Evolutionary conservation across 192 early-diverging fungal genomes (phyloP).

Genomic region (Backusella circina): DNA sequence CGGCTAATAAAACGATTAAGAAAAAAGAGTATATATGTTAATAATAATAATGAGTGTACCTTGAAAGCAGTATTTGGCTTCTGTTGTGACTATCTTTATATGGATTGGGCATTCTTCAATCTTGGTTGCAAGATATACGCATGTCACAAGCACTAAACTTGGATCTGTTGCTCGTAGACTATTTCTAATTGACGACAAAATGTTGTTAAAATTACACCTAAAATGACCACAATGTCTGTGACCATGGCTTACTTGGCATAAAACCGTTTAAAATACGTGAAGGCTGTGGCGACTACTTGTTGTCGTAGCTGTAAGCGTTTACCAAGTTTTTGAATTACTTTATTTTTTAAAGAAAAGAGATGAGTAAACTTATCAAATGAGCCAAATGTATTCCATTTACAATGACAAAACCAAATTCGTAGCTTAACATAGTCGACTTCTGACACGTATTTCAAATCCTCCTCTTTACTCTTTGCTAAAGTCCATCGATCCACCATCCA

Average conservation of each 20-base stretch:
- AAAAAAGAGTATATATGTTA: not conserved
- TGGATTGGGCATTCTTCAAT: conserved; percentile 78
- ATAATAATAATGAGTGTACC: conserved; percentile 6
- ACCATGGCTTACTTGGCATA: conserved; percentile 72
- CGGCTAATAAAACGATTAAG: conserved; percentile 6
- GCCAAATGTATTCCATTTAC: conserved; percentile 33
- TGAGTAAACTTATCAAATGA: not conserved
- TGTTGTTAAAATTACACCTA: not conserved
- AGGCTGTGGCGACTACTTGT: conserved; percentile 79
- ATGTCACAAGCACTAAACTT: conserved; percentile 72
- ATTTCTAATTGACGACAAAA: conserved; percentile 52
- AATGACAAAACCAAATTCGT: conserved; percentile 60
- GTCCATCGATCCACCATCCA: conserved; percentile 58
- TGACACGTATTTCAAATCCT: conserved; percentile 53
- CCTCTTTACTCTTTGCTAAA: conserved; percentile 45
- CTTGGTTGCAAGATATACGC: conserved; percentile 86
- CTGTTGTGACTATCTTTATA: conserved; percentile 53
- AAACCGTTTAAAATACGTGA: conserved; percentile 88
- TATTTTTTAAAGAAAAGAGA: not conserved
- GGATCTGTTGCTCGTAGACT: conserved; percentile 71
- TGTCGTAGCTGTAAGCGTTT: conserved; percentile 70
- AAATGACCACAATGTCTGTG: not conserved
- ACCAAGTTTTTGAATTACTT: conserved; percentile 78
- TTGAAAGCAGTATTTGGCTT: conserved; percentile 44
- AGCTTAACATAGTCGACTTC: conserved; percentile 52